Evolutionary conservation across 176 grass and related monocot species (phyloP).

Genomic region (Triticum timopheevii): DNA sequence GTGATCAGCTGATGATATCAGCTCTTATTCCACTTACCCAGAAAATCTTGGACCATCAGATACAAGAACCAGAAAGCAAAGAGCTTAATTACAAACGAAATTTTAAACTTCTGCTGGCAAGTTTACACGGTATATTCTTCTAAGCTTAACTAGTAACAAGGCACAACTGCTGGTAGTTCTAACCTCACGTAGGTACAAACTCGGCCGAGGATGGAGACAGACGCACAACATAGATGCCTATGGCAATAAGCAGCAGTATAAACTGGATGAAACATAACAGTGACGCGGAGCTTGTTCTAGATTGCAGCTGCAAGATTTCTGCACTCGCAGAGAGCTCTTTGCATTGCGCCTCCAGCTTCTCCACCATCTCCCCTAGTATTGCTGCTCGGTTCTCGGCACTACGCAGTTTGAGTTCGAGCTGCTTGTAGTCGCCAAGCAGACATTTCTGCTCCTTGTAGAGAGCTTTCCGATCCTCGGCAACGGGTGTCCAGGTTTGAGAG

Average conservation of each 20-base stretch:
- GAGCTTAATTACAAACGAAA: background rate
- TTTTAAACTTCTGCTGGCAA: background rate
- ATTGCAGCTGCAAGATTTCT: slow-evolving; percentile 60
- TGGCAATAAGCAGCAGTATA: slow-evolving; percentile 48
- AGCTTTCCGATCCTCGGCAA: slow-evolving; percentile 40
- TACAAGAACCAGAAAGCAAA: background rate
- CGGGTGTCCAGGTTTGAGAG: slow-evolving; percentile 26
- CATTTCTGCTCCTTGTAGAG: slow-evolving; percentile 53
- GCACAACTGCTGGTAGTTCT: slow-evolving; percentile 35
- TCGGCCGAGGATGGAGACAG: slow-evolving; percentile 41
- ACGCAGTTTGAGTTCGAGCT: slow-evolving; percentile 41
- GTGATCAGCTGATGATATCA: too few relatives aligned
- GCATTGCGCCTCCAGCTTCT: slow-evolving; percentile 48
- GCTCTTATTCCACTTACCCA: too few relatives aligned
- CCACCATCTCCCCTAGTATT: slow-evolving; percentile 41
- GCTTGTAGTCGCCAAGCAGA: slow-evolving; percentile 37
- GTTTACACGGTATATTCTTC: slow-evolving; percentile 6
- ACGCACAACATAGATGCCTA: slow-evolving; percentile 51
- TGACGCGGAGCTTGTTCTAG: slow-evolving; percentile 45
- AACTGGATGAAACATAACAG: slow-evolving; percentile 63
- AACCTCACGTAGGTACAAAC: slow-evolving; percentile 66
- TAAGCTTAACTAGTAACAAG: slow-evolving; percentile 35
- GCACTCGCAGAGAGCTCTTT: slow-evolving; percentile 31
- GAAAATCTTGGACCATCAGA: too few relatives aligned
- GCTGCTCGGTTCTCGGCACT: slow-evolving; percentile 34